A percentile compares a stretch with the other conserved stretches of the same genome.
These are phyloP conservation scores for Starmerella floricola DNA, from an alignment of 805 yeast species.

Conservation along the genomic window DNA sequence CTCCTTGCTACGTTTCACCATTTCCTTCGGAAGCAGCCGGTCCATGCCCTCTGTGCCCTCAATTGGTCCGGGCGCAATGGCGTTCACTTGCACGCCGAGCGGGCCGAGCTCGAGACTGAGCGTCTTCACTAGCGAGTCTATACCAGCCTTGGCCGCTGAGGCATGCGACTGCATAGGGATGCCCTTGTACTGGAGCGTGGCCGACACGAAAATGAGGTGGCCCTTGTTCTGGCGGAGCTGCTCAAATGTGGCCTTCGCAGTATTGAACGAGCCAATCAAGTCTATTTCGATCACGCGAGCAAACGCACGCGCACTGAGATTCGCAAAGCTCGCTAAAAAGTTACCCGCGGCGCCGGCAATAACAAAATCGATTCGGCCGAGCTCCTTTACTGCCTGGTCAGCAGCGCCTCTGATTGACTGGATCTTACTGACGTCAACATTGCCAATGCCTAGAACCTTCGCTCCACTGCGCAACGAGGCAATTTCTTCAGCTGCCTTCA, in stretches of 20 bases:
- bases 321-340: slow-evolving; percentile 68
- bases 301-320: slow-evolving; percentile 74
- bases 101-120: slow-evolving; percentile 90
- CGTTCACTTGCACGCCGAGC: slow-evolving; percentile 67
- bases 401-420: slow-evolving; percentile 52
- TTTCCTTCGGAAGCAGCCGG: slow-evolving; percentile 40
- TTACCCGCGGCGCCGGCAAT: slow-evolving; percentile 97
- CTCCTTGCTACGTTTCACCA: slow-evolving; percentile 34
- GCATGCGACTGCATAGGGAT: slow-evolving; percentile 83
- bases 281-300: slow-evolving; percentile 80
- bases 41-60: slow-evolving; percentile 76
- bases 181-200: slow-evolving; percentile 83
- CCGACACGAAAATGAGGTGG: slow-evolving; percentile 62
- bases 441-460: slow-evolving; percentile 57
- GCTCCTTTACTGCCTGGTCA: slow-evolving; percentile 45
- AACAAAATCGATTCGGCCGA: slow-evolving; percentile 75
- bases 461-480: slow-evolving; percentile 44
- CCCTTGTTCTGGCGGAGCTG: slow-evolving; percentile 60
- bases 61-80: slow-evolving; percentile 87
- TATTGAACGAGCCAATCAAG: slow-evolving; percentile 76
- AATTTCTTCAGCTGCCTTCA: slow-evolving; percentile 55
- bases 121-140: slow-evolving; percentile 74
- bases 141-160: slow-evolving; percentile 91
- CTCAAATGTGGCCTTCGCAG: slow-evolving; percentile 68
- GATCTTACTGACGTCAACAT: slow-evolving; percentile 67